Evolutionary conservation across 2,329 filamentous ascomycete species (phyloP).

Genomic region (Penicillium sp.): DNA sequence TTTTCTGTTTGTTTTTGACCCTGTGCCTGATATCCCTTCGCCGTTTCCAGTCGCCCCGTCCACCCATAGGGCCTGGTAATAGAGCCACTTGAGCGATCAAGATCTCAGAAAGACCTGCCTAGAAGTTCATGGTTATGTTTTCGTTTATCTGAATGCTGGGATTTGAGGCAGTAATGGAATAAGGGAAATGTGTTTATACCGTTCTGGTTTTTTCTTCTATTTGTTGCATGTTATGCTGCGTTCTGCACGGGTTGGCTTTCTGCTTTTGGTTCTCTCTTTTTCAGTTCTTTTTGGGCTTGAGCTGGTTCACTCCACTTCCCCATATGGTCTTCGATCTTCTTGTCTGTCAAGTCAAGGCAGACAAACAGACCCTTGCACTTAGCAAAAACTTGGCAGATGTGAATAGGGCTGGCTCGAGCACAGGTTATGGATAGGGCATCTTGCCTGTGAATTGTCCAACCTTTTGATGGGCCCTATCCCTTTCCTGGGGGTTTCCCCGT

Average conservation of each 20-base stretch:
- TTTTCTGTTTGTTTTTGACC: constrained; percentile 8
- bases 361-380: not conserved
- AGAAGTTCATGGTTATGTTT: constrained; percentile 20
- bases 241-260: constrained; percentile 22
- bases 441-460: not conserved
- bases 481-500: constrained; percentile 14
- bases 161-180: constrained; percentile 5
- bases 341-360: not conserved
- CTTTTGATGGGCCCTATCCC: too few relatives aligned
- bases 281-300: constrained; percentile 3
- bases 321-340: not conserved
- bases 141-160: constrained; percentile 12
- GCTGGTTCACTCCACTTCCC: not conserved
- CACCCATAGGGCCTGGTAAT: constrained; percentile 18
- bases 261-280: constrained; percentile 43
- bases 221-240: constrained; percentile 16
- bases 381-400: not conserved
- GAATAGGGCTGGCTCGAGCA: not conserved
- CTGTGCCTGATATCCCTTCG: constrained; percentile 28
- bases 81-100: constrained; percentile 24
- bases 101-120: constrained; percentile 19
- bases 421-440: not conserved
- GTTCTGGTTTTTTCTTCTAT: constrained; percentile 8
- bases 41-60: constrained; percentile 13
- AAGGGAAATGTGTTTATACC: constrained; percentile 6